Conservation (phyloP, 805 yeast species). For the Priceomyces melissophilus region DNA sequence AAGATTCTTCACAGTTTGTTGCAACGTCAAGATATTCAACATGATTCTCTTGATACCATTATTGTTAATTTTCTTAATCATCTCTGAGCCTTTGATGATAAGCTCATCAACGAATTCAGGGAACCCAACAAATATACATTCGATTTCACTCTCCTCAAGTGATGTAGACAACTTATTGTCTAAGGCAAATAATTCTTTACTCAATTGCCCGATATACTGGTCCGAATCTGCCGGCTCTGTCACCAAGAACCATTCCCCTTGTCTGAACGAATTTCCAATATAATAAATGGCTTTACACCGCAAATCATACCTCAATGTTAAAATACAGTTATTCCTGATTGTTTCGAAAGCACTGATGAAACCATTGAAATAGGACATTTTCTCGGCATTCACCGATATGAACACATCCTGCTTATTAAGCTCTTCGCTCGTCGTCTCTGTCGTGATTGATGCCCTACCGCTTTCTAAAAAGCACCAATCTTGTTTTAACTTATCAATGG, state of each 20-base stretch:
- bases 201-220: slow-evolving; percentile 48
- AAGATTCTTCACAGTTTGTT: slow-evolving; percentile 64
- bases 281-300: slow-evolving; percentile 51
- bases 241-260: slow-evolving; percentile 48
- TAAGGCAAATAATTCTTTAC: slow-evolving; percentile 43
- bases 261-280: slow-evolving; percentile 46
- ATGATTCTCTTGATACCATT: slow-evolving; percentile 59
- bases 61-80: slow-evolving; percentile 48
- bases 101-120: slow-evolving; percentile 49
- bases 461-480: slow-evolving; percentile 43
- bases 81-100: slow-evolving; percentile 49
- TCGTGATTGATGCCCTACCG: slow-evolving; percentile 21
- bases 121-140: slow-evolving; percentile 42
- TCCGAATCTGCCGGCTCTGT: slow-evolving; percentile 61
- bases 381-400: slow-evolving; percentile 30
- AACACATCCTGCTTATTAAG: slow-evolving; percentile 23
- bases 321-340: slow-evolving; percentile 36
- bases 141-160: slow-evolving; percentile 30
- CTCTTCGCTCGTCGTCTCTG: slow-evolving; percentile 14
- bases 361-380: slow-evolving; percentile 32
- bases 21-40: slow-evolving; percentile 61
- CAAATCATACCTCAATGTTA: slow-evolving; percentile 56
- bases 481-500: slow-evolving; percentile 32
- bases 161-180: slow-evolving; percentile 40
- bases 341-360: slow-evolving; percentile 29